These are phyloP conservation scores for Curvularia spicifera DNA, from an alignment of 2,329 filamentous ascomycete genomes.

Conservation along the genomic window DNA sequence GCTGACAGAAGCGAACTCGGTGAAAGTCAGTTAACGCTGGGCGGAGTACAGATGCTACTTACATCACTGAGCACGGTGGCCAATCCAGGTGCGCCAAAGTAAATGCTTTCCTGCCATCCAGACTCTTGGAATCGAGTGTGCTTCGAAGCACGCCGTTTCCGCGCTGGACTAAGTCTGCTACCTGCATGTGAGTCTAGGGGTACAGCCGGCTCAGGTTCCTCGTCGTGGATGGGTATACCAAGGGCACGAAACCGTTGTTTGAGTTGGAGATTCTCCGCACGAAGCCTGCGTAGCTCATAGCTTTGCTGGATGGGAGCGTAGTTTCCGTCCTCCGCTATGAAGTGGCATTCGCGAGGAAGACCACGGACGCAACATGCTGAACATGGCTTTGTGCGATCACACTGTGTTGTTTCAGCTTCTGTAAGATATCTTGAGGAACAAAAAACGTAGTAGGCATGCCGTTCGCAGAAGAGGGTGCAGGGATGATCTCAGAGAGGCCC, in stretches of 20 bases:
- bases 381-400: conserved; percentile 58
- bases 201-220: conserved; percentile 39
- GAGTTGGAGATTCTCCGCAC: conserved; percentile 54
- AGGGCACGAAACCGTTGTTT: conserved; percentile 51
- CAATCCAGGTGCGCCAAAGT: conserved; percentile 59
- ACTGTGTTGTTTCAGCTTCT: conserved; percentile 37
- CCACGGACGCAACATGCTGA: conserved; percentile 58
- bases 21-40: conserved; percentile 23
- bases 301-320: conserved; percentile 57
- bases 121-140: conserved; percentile 50
- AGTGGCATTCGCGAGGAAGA: conserved; percentile 56
- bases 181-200: conserved; percentile 30
- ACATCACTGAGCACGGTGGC: conserved; percentile 57
- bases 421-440: background rate
- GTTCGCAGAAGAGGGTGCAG: background rate
- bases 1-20: conserved; percentile 54
- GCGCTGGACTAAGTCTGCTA: conserved; percentile 28
- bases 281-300: conserved; percentile 56
- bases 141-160: conserved; percentile 32
- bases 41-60: conserved; percentile 14
- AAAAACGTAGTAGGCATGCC: background rate
- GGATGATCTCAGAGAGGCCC: conserved; percentile 7
- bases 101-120: conserved; percentile 55
- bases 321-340: conserved; percentile 55
- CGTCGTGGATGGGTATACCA: conserved; percentile 47